A percentile compares a stretch with the other conserved stretches of the same genome.
phyloP scores from a whole-genome alignment of 1,284 basidiomycete species.

The Phenoliferia sp. region DNA sequence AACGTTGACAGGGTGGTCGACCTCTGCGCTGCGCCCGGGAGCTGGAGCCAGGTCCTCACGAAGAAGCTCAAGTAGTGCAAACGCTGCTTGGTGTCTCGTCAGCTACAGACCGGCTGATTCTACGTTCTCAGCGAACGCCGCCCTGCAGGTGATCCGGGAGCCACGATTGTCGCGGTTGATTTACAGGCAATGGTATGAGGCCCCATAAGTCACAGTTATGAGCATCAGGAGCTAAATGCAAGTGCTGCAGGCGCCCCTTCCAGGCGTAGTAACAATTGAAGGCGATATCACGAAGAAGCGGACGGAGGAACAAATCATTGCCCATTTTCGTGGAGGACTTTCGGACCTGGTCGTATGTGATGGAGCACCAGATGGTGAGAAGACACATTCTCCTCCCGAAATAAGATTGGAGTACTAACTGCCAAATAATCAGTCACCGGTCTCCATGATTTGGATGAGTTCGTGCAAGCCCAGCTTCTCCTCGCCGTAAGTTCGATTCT shows the following conservation, averaged over 20 bases:
- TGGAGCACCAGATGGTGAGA: slow-evolving; percentile 53
- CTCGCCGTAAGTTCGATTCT: slow-evolving; percentile 44
- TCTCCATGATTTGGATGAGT: slow-evolving; percentile 55
- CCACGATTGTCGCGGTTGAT: slow-evolving; percentile 52
- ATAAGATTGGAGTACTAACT: neutral
- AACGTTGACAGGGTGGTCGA: slow-evolving; percentile 50
- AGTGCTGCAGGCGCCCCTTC: slow-evolving; percentile 47
- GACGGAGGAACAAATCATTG: slow-evolving; percentile 50
- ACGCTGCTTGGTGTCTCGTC: slow-evolving; percentile 19
- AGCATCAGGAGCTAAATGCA: neutral
- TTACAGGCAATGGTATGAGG: slow-evolving; percentile 52
- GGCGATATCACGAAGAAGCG: slow-evolving; percentile 54
- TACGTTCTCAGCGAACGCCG: neutral
- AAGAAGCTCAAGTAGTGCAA: slow-evolving; percentile 43
- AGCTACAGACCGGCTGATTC: neutral
- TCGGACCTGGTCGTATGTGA: slow-evolving; percentile 56
- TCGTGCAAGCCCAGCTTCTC: slow-evolving; percentile 54
- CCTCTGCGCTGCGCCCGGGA: slow-evolving; percentile 53
- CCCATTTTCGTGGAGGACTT: slow-evolving; percentile 48
- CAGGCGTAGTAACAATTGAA: slow-evolving; percentile 50
- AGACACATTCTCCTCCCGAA: too few relatives aligned
- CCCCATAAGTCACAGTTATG: neutral
- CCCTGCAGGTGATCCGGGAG: slow-evolving; percentile 14
- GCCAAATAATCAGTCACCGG: slow-evolving; percentile 48
- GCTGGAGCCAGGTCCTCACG: slow-evolving; percentile 37